Evolutionary conservation across 2,329 filamentous ascomycete species (phyloP), one percentile per base, ranked within the genome.

Genomic region (Lasiodiplodia hormozganensis): DNA sequence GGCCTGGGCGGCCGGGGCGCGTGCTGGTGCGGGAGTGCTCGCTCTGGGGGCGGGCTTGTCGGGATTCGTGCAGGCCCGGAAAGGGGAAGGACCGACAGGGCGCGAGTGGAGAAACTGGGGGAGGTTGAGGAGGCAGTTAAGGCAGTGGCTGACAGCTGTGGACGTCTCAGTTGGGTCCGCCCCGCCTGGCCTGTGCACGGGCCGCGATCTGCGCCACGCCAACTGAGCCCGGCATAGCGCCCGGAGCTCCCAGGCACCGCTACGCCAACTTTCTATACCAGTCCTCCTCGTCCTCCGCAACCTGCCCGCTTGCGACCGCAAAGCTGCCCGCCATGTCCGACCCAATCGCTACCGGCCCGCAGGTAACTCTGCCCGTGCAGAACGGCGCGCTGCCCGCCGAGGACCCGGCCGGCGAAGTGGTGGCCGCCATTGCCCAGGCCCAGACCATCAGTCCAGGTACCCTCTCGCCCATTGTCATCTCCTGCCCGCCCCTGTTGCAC

Each of bases 401-500:
- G 38, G 76, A 79, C 69, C 74, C 78, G 21, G 78, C 78, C 57
- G 77, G 75, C 6, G 73, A 80, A 71, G 76, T 76, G 0, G 74
- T 78, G 5, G 76, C 79, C 68, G 76, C 80, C 57, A 78, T 80
- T 12, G 74, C 77, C 11, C 78, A 79, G 69, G 77, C 77, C 12
- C 77, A 81, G 71, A 77, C 78, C 34, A 82, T 83, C 68, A 82
- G 78, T 25, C 78, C 80, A 71, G 79, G 77, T 78, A 73, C 53
- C 62, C 21, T 51, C 14, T 5, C 18, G 18, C 28, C 43, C 38
- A 25, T 56, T 36, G 36, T 40, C 28, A 21, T 60, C 11, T 52
- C 18, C 25, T 12, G n/a, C 36, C 56, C 21, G 43, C 7, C 54
- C 8, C 36, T 47, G 4, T 25, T 23, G 11, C 21, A n/a, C 40